phyloP scores from a whole-genome alignment of 1,284 basidiomycete species.

The Malassezia equina region DNA sequence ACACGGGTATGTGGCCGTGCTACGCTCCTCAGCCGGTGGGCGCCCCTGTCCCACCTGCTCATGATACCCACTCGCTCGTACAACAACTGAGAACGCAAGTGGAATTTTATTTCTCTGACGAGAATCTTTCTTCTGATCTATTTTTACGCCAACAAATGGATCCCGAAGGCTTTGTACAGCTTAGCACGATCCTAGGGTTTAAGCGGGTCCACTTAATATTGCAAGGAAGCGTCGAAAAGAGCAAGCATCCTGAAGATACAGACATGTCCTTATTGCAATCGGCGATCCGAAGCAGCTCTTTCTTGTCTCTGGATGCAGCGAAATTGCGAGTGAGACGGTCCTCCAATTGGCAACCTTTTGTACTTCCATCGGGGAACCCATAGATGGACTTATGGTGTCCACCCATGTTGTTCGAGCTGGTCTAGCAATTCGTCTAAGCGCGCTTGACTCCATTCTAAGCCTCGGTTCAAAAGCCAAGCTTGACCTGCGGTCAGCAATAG shows the following conservation, averaged over 20 bases:
- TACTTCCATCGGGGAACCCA: not conserved
- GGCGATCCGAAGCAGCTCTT: not conserved
- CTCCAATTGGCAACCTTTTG: not conserved
- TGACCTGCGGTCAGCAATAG: not conserved
- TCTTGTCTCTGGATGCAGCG: not conserved
- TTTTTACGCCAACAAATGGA: slow-evolving; percentile 41
- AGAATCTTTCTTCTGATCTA: slow-evolving; percentile 36
- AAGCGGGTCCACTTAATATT: slow-evolving; percentile 27
- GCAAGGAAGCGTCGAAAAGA: not conserved
- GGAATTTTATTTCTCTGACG: slow-evolving; percentile 43
- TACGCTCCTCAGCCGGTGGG: not conserved
- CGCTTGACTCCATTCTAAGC: not conserved
- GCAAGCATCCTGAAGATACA: not conserved
- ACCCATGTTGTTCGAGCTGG: not conserved
- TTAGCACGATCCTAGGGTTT: slow-evolving; percentile 28
- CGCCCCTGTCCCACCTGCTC: not conserved
- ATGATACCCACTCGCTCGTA: slow-evolving; percentile 15
- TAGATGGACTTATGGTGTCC: not conserved
- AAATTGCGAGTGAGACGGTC: not conserved
- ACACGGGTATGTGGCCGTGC: not conserved
- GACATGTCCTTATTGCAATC: not conserved
- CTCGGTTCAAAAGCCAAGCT: not conserved
- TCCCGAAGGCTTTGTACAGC: slow-evolving; percentile 29
- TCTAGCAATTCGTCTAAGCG: not conserved
- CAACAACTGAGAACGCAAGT: slow-evolving; percentile 33